These are phyloP conservation scores for Neopestalotiopsis rosae DNA, from an alignment of 2,329 filamentous ascomycete species.

Conservation along the genomic window DNA sequence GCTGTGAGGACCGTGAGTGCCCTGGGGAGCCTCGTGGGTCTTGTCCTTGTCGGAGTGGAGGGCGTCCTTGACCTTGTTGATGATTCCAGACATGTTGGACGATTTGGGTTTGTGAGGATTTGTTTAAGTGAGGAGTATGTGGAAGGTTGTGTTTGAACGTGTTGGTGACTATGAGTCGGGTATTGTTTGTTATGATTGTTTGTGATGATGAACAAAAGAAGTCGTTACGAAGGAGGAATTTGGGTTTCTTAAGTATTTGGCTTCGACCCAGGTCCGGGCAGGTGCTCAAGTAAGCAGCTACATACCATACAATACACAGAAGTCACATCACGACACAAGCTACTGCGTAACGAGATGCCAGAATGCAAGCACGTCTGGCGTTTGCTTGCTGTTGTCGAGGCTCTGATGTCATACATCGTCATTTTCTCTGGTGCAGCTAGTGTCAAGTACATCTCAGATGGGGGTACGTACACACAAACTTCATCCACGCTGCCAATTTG, in stretches of 20 bases:
- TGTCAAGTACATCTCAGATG: neutral
- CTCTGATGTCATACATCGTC: slow-evolving; percentile 12
- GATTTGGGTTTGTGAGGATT: slow-evolving; percentile 9
- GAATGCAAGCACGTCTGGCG: slow-evolving; percentile 5
- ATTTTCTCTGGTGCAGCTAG: neutral
- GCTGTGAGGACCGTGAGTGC: slow-evolving; percentile 34
- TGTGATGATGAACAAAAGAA: neutral
- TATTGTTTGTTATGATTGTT: slow-evolving; percentile 3
- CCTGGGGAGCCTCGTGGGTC: slow-evolving; percentile 33
- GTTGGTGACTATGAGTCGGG: neutral
- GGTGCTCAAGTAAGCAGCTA: neutral
- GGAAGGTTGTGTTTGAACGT: neutral
- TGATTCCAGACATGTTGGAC: slow-evolving; percentile 59
- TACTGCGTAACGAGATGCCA: neutral
- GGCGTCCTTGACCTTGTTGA: slow-evolving; percentile 66
- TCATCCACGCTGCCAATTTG: neutral
- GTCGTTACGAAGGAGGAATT: neutral
- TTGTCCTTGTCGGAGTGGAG: slow-evolving; percentile 54
- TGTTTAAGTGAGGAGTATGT: neutral
- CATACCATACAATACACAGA: neutral
- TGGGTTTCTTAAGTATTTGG: slow-evolving; percentile 14
- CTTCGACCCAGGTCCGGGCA: neutral
- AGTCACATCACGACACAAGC: slow-evolving; percentile 3
- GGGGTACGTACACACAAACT: neutral
- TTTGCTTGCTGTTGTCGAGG: neutral